phyloP scores from a whole-genome alignment of 1,284 basidiomycete species.

The Vanrija humicola region DNA sequence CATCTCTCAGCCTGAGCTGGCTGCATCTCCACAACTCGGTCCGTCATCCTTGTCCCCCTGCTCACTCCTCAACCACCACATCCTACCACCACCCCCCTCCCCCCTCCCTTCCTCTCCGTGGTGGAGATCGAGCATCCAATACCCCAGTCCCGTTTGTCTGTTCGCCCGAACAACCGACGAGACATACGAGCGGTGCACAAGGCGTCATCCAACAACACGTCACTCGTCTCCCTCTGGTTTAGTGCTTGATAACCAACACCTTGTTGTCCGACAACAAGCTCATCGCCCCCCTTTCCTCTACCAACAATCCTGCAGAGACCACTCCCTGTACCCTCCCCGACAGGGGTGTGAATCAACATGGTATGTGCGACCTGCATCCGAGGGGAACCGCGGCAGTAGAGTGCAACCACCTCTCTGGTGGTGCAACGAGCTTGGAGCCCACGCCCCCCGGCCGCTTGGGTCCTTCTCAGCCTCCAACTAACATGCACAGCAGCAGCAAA shows the following conservation, averaged over 20 bases:
- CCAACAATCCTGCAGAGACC: not conserved
- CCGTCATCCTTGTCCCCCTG: not conserved
- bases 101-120: not conserved
- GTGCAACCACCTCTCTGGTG: not conserved
- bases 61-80: not conserved
- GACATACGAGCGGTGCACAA: not conserved
- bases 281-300: not conserved
- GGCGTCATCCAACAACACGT: no score
- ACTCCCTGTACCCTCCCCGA: conserved; percentile 7
- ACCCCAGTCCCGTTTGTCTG: conserved; percentile 2
- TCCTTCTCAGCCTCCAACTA: not conserved
- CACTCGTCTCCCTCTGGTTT: no score
- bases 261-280: not conserved
- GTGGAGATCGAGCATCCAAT: not conserved
- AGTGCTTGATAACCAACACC: no score
- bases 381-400: not conserved
- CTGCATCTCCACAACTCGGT: no score
- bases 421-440: conserved; percentile 1
- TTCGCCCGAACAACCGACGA: conserved; percentile 3
- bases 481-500: conserved; percentile 11
- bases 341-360: conserved; percentile 21
- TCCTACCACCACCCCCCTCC: not conserved
- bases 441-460: not conserved
- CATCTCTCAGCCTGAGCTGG: no score
- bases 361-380: conserved; percentile 9